Evolutionary conservation across 2,329 filamentous ascomycete species (phyloP), one percentile per base, ranked within the genome.

Genomic region (Neoscytalidium dimidiatum): DNA sequence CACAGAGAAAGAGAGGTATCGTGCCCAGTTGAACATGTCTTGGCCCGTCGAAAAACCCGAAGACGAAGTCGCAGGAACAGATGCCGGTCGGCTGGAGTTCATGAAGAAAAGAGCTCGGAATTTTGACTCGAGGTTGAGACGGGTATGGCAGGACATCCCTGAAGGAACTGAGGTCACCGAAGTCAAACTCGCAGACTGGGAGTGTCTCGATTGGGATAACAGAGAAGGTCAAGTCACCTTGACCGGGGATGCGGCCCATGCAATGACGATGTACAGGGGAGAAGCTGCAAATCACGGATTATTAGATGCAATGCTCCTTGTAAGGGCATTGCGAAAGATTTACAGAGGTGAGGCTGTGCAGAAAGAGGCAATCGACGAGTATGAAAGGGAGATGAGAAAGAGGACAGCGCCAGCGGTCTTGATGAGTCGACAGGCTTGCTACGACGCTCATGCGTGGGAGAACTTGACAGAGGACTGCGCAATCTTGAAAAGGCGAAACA

Each of bases 11-110:
- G 73, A 78, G 57, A 74, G 72, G 14, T 83, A 80, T 66, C 76
- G 77, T 46, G 78, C 77, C 1, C 80, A 84, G 67, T 72, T 85
- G 41, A 79, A 78, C 64, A 72, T 83, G 44, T 84, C 81, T 8
- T 85, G 83, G 83, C 44, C 64, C 1, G 33, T 35, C 6, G 58
- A 63, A 23, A 14, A 35, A 6, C 23, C 62, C 2, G 57, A 64
- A 21, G 67, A 69, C 21, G 67, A 66, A 5, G 64, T 69, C 9
- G 62, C 64, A 1, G 19, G 17, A 1, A 66, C 66, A 3, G 44
- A 61, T n/a, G 7, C 26, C 6, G 66, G 62, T 19, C 51, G 67
- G 6, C 19, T 69, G 8, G 44, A 14, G n/a, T 62, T 66, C 33
- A 68, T 69, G 67, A 69, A 68, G 43, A 8, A 26, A 21, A 65